Percentiles rank a stretch among this genome's conserved stretches.
phyloP scores from a whole-genome alignment of 2,329 filamentous ascomycete genomes.

The Diplodia seriata region DNA sequence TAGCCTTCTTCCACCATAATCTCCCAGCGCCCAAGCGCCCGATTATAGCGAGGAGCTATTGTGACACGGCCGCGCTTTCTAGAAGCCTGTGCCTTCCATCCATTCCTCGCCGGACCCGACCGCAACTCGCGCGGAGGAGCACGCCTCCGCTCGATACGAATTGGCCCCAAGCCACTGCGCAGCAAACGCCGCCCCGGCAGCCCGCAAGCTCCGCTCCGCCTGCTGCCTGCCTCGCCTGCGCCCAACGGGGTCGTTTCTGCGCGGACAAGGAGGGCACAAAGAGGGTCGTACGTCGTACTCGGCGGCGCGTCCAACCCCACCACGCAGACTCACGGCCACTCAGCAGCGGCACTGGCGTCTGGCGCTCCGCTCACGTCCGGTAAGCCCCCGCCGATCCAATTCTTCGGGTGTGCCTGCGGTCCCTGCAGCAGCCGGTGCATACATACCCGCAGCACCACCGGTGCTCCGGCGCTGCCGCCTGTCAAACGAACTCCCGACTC shows the following conservation, averaged over 20 bases:
- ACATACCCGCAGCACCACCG: conserved; percentile 12
- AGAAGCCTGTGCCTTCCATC: conserved; percentile 12
- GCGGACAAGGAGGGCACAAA: no score
- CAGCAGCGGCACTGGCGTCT: conserved; percentile 11
- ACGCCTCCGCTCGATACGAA: conserved; percentile 14
- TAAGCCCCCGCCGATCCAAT: conserved; percentile 28
- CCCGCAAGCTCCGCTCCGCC: conserved; percentile 3
- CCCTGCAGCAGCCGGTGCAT: conserved; percentile 24
- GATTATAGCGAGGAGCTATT: conserved; percentile 2
- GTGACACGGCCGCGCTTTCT: conserved; percentile 14
- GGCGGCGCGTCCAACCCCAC: neutral
- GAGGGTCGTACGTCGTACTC: neutral
- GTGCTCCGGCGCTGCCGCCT: conserved; percentile 14
- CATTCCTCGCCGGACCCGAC: conserved; percentile 6
- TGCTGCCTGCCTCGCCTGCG: conserved; percentile 13
- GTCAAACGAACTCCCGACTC: conserved; percentile 5
- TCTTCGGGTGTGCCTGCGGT: conserved; percentile 24
- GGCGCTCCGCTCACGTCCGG: conserved; percentile 11
- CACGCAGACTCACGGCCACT: conserved; percentile 20
- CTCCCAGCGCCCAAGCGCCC: conserved; percentile 17
- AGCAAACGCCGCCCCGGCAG: conserved; percentile 6
- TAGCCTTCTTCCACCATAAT: conserved; percentile 6
- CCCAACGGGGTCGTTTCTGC: neutral
- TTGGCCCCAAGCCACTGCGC: conserved; percentile 14
- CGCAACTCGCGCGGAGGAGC: conserved; percentile 3